Base-by-base conservation (phyloP, 1,139 yeast species). In the Casaregolazyma lundiana region DNA sequence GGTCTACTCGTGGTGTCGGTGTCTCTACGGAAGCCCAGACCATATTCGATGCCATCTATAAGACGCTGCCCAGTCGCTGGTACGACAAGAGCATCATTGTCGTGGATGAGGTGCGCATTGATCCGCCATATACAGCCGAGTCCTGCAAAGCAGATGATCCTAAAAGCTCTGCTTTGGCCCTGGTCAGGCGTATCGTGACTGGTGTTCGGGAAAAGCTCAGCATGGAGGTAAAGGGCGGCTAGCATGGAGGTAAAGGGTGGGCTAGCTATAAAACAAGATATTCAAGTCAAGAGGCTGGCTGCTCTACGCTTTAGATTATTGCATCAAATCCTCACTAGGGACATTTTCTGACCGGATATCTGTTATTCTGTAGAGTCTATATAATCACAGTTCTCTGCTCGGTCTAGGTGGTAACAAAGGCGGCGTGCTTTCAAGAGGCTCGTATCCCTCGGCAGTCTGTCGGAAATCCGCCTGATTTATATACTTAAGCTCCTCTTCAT, bases 201-300 rank as follows among this genome's bases (percentile, higher is more conserved):
- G 80, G 77, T 49, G 76, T 77, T 29, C 78, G 84, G 80, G 67
- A 71, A 41, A 75, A 72, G 50, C 63, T 77, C 50, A 80, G 75
- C 50, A 63, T 72, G 48, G 65, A 72, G 49, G 72, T 70, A 53
- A 78, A 79, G 58, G 88, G 88, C n/a, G 88, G 88, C 41, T 81
- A 58, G 66, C 2, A 6, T 4, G n/a, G n/a, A n/a, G n/a, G n/a
- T n/a, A n/a, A n/a, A n/a, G n/a, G n/a, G n/a, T n/a, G n/a, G n/a
- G n/a, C n/a, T n/a, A n/a, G n/a, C n/a, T n/a, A n/a, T n/a, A n/a
- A n/a, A n/a, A n/a, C n/a, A n/a, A n/a, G n/a, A n/a, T n/a, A n/a
- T n/a, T n/a, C n/a, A n/a, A n/a, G n/a, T n/a, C 41, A 81, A 58
- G 7, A 24, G 7, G 29, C 29, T 4, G 29, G n/a, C 29, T 24